A percentile compares a stretch with the other conserved stretches of the same genome.
Conservation (phyloP, 495 filamentous ascomycete species). For the Barbatosphaeria neglecta region DNA sequence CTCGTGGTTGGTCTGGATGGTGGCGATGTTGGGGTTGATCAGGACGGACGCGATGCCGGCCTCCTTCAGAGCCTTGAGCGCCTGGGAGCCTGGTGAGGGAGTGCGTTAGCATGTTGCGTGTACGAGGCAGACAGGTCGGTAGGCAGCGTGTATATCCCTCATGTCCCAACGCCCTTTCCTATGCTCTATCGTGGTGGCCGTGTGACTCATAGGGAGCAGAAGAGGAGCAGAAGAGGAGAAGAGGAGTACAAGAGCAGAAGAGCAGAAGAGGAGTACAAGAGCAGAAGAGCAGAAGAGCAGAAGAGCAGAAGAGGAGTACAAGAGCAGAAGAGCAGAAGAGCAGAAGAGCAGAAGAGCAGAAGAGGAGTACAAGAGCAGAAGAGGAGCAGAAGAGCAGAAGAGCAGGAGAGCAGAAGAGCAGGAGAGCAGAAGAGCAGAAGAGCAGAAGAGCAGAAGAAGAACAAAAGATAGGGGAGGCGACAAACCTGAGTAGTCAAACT, state of each 20-base stretch:
- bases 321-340: constrained; percentile 14
- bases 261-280: constrained; percentile 9
- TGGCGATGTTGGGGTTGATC: constrained; percentile 98
- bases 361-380: constrained; percentile 10
- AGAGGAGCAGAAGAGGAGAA: constrained; percentile 10
- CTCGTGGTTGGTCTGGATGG: constrained; percentile 92
- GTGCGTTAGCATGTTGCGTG: neutral
- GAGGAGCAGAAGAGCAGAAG: too few species aligned
- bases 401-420: too few species aligned
- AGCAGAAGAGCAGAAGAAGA: constrained; percentile 1
- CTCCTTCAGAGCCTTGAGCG: constrained; percentile 93
- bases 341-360: constrained; percentile 6
- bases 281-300: constrained; percentile 10
- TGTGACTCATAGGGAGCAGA: constrained; percentile 22
- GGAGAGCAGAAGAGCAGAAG: too few species aligned
- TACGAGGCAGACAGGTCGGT: constrained; percentile 12
- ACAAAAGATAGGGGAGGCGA: constrained; percentile 10
- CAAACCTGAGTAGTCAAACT: constrained; percentile 96
- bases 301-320: constrained; percentile 10
- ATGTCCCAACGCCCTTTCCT: neutral
- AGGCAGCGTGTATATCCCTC: constrained; percentile 4
- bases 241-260: constrained; percentile 2
- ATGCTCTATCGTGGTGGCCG: too few species aligned
- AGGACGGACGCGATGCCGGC: constrained; percentile 91
- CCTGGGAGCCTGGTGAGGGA: constrained; percentile 63